These are phyloP conservation scores for Pichia pseudocactophila DNA, from an alignment of 805 yeast species.

Conservation along the genomic window DNA sequence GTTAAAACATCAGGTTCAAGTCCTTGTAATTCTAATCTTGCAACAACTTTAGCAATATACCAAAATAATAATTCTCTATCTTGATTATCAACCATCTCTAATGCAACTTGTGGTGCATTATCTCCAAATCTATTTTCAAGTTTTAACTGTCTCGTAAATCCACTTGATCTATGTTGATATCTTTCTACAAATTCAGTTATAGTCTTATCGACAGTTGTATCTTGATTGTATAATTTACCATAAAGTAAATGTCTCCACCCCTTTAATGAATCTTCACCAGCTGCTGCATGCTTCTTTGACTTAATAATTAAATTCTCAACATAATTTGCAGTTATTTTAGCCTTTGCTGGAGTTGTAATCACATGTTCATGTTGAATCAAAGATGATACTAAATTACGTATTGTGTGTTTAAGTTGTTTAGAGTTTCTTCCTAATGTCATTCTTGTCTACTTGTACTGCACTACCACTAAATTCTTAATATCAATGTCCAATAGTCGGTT, in stretches of 20 bases:
- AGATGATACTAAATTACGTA: constrained; percentile 59
- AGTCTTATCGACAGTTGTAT: constrained; percentile 51
- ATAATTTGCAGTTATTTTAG: constrained; percentile 55
- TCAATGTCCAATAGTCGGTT: no score
- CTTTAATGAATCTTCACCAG: constrained; percentile 17
- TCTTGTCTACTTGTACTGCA: not conserved
- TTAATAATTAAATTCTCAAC: constrained; percentile 58
- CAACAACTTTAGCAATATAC: constrained; percentile 73
- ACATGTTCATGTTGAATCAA: constrained; percentile 63
- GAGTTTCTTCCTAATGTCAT: constrained; percentile 36
- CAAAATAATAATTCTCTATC: constrained; percentile 62
- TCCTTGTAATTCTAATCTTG: constrained; percentile 63
- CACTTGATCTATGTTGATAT: constrained; percentile 57
- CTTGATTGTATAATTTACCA: constrained; percentile 39
- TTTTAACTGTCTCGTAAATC: constrained; percentile 77
- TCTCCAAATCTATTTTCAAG: constrained; percentile 86
- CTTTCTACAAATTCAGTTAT: constrained; percentile 56
- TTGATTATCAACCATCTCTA: constrained; percentile 68
- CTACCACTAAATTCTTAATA: no score
- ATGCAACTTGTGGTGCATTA: constrained; percentile 78
- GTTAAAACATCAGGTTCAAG: constrained; percentile 47
- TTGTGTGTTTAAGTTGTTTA: constrained; percentile 44
- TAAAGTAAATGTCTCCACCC: constrained; percentile 22
- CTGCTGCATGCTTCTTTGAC: constrained; percentile 31
- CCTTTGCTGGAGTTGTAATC: constrained; percentile 66